Base-by-base conservation (phyloP, 75 land plant genomes). In the Picea sitchensis region DNA sequence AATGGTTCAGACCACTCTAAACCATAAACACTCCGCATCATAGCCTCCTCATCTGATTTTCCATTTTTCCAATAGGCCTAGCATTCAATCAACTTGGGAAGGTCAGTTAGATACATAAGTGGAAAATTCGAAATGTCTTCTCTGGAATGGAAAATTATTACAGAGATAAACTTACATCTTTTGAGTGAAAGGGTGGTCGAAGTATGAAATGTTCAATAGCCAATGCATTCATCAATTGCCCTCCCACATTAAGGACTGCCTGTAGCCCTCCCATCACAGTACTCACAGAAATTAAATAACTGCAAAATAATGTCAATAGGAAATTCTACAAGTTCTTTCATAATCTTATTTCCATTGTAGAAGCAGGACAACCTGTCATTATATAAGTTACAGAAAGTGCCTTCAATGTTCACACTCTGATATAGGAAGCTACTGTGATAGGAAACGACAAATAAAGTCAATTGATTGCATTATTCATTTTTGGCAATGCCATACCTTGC, bases 1-100 rank as follows among this genome's bases (percentile, higher is more conserved):
- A 95, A 82, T 18, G 99, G 99, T 77, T 97, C 99, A 5, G 96
- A 89, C 88, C 94, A 91, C 51, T 95, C 98, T 77, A 97, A 76
- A 3, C 90, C 91, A 78, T 84, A 91, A 17, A 73, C 77, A 73
- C 83, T 82, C 14, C 91, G 77, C 30, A 77, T 85, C 76, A 81
- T 84, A 17, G 67, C 58, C 82, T 85, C 65, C 23, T 83, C 86
- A 54, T 80, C 89, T 59, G 36, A 79, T 73, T 85, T 88, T 14
- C 77, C 81, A 58, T 80, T 80, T 79, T 90, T 91, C 31, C 80
- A 73, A 59, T 76, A 80, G 44, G 85, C 79, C 92, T 93, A 69
- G 30, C 60, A 47, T n/a, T 71, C 74, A 71, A 44, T 18, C 51
- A 71, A 71, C 5, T 8, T 7, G 18, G 32, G 18, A 61, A 44